Conservation (phyloP, 148 eudicot species). For the Rheum nobile region DNA sequence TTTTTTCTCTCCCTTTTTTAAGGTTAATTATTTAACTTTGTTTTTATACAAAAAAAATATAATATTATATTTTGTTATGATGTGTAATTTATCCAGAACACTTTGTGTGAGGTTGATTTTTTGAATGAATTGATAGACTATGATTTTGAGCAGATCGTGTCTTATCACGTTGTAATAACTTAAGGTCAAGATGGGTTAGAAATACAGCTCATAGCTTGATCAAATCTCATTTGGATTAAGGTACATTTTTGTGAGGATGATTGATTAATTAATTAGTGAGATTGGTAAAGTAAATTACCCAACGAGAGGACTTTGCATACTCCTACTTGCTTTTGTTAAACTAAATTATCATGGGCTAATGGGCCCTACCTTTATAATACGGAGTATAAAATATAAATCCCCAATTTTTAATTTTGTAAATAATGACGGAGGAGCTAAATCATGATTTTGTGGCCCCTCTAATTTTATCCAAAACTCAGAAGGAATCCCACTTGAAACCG, state of each 20-base stretch:
- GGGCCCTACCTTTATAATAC: background rate
- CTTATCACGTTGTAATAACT: background rate
- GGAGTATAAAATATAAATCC: background rate
- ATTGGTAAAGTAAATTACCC: background rate
- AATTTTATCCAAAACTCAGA: background rate
- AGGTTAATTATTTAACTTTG: background rate
- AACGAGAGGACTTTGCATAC: background rate
- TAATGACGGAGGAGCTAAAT: background rate
- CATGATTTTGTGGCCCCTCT: background rate
- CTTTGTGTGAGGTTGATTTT: background rate
- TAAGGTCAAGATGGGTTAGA: background rate
- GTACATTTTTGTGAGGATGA: background rate
- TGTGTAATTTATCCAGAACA: background rate
- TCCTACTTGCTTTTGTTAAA: background rate
- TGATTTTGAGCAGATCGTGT: background rate
- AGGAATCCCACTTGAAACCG: background rate
- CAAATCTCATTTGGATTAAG: background rate
- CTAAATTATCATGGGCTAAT: slow-evolving; percentile 1
- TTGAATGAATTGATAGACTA: background rate
- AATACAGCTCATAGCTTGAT: slow-evolving; percentile 1
- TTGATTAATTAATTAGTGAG: background rate
- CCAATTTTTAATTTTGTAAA: background rate
- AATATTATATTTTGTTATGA: background rate
- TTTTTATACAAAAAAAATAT: no score
- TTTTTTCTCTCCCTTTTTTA: background rate